Conservation (phyloP, 306 rosid genomes). For the Inga leiocalycina region DNA sequence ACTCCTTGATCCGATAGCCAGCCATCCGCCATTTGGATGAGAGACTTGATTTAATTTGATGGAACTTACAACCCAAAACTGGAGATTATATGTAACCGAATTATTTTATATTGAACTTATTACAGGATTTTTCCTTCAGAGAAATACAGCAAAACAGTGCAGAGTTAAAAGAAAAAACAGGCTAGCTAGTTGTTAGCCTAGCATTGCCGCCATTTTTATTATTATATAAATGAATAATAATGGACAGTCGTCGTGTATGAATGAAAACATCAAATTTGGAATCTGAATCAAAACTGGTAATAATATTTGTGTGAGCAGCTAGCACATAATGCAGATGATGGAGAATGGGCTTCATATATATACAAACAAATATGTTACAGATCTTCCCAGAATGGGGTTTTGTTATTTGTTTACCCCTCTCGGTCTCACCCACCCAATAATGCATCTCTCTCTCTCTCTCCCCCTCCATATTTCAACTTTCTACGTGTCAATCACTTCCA, state of each 20-base stretch:
- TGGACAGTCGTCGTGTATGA: neutral
- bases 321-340: neutral
- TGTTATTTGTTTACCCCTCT: conserved; percentile 12
- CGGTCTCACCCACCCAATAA: conserved; percentile 14
- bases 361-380: conserved; percentile 10
- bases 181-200: no score
- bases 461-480: neutral
- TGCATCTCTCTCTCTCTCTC: neutral
- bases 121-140: no score
- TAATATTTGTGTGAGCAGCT: neutral
- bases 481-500: conserved; percentile 15
- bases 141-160: no score
- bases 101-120: no score
- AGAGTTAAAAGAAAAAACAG: no score
- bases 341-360: conserved; percentile 1
- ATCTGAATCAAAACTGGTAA: neutral
- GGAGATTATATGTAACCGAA: no score
- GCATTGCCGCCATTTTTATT: no score
- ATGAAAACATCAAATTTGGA: neutral
- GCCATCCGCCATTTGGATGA: no score
- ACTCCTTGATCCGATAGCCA: no score
- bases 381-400: conserved; percentile 16
- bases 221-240: no score
- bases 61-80: no score
- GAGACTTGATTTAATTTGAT: no score